Percentiles rank a stretch among this genome's conserved stretches.
Evolutionary conservation across 805 yeast genomes (phyloP).

Genomic region (Candida chauliodis): DNA sequence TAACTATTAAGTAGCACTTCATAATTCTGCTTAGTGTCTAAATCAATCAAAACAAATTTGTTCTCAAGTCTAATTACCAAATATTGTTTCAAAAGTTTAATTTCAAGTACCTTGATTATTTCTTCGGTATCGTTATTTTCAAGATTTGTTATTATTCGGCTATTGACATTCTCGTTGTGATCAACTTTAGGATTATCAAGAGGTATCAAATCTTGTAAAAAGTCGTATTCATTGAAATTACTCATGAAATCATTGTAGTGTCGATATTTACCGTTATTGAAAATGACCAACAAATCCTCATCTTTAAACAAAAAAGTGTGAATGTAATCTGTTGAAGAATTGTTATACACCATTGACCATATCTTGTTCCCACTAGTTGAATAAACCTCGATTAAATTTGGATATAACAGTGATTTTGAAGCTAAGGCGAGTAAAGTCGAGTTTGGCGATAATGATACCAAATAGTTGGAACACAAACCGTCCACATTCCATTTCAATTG

Average conservation of each 20-base stretch:
- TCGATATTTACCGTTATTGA: conserved; percentile 51
- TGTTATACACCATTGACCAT: conserved; percentile 36
- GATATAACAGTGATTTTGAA: conserved; percentile 31
- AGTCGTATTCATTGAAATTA: conserved; percentile 53
- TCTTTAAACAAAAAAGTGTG: conserved; percentile 46
- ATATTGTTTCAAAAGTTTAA: conserved; percentile 37
- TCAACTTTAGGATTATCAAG: conserved; percentile 16
- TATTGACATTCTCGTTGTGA: conserved; percentile 13
- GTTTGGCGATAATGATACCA: conserved; percentile 47
- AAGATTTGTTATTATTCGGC: conserved; percentile 25
- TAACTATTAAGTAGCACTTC: conserved; percentile 29
- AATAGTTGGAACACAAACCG: conserved; percentile 33
- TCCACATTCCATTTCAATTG: conserved; percentile 47
- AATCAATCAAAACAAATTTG: conserved; percentile 30
- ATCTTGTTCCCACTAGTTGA: conserved; percentile 31
- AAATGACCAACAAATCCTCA: conserved; percentile 56
- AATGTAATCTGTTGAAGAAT: conserved; percentile 49
- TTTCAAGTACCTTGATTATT: conserved; percentile 20
- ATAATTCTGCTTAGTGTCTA: conserved; percentile 38
- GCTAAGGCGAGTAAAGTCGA: conserved; percentile 56
- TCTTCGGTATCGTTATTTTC: conserved; percentile 30
- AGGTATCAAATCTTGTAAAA: conserved; percentile 19
- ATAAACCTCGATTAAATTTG: conserved; percentile 36
- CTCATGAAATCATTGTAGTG: conserved; percentile 64
- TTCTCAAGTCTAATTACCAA: conserved; percentile 42